Evolutionary conservation across 768 basidiomycete species (phyloP).

Genomic region (Suillus ampliporus): DNA sequence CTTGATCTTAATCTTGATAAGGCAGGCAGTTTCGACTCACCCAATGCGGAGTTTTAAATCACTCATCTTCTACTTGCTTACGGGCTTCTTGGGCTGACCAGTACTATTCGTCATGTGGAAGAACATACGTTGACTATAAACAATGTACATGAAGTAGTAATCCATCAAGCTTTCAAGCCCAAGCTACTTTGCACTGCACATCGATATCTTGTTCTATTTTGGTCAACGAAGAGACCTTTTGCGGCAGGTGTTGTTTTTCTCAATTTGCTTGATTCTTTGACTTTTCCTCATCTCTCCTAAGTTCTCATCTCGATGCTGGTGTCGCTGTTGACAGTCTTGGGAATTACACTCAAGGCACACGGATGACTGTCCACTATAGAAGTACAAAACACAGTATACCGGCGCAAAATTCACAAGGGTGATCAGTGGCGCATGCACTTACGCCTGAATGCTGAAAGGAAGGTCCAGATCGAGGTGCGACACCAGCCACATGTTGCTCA

Average conservation of each 20-base stretch:
- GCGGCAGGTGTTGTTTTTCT: constrained; percentile 1
- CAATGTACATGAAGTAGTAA: too few species aligned
- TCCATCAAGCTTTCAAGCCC: neutral
- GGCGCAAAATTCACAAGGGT: neutral
- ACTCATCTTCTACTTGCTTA: too few species aligned
- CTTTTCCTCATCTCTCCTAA: neutral
- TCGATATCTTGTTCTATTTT: neutral
- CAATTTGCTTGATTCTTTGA: neutral
- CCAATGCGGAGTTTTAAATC: too few species aligned
- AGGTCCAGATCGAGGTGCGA: neutral
- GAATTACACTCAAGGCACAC: neutral
- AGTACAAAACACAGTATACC: neutral
- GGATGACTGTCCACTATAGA: neutral
- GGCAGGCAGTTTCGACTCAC: too few species aligned
- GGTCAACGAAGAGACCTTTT: neutral
- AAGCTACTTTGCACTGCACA: neutral
- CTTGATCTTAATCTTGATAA: constrained; percentile 21
- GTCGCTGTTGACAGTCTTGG: neutral
- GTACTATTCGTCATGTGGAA: too few species aligned
- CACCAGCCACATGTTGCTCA: neutral
- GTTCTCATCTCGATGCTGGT: neutral
- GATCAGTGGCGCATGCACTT: neutral
- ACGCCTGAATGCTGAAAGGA: neutral
- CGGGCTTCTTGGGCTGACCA: too few species aligned
- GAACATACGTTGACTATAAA: too few species aligned